Percentiles rank a stretch among this genome's conserved stretches.
These are phyloP conservation scores for Metschnikowia cubensis DNA, from an alignment of 805 yeast species.

Conservation along the genomic window DNA sequence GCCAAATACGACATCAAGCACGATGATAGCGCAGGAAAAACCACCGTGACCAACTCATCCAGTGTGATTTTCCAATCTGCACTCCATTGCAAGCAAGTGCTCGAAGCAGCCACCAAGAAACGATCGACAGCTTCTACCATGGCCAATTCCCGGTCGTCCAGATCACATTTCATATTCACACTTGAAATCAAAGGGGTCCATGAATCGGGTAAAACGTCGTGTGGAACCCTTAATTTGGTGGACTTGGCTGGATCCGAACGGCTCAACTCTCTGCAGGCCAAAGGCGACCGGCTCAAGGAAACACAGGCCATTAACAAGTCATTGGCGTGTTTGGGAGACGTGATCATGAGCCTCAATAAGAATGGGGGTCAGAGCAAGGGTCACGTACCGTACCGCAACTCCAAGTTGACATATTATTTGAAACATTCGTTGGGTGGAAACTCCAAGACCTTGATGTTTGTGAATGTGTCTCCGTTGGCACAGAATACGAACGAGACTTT, in stretches of 20 bases:
- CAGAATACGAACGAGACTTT: constrained; percentile 70
- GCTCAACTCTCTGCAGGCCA: constrained; percentile 65
- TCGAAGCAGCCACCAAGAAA: constrained; percentile 53
- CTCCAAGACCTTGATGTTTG: constrained; percentile 91
- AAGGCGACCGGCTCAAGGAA: constrained; percentile 78
- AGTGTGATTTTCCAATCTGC: constrained; percentile 44
- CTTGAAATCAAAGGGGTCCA: constrained; percentile 57
- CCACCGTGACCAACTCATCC: constrained; percentile 59
- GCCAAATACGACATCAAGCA: constrained; percentile 68
- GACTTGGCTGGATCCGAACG: constrained; percentile 97
- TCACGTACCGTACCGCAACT: constrained; percentile 67
- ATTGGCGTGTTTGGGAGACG: constrained; percentile 85
- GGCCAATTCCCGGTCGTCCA: constrained; percentile 78
- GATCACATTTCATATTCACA: constrained; percentile 84
- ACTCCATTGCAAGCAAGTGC: constrained; percentile 45
- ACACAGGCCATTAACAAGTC: constrained; percentile 89
- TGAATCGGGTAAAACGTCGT: constrained; percentile 34
- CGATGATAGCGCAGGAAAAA: constrained; percentile 48
- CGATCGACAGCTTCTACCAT: constrained; percentile 80
- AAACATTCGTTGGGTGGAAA: constrained; percentile 81
- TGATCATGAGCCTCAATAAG: constrained; percentile 62
- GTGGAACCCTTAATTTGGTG: constrained; percentile 62
- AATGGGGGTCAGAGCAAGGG: constrained; percentile 25
- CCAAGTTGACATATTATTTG: constrained; percentile 75
- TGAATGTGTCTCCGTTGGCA: constrained; percentile 69